Base-by-base conservation (phyloP, 2,329 filamentous ascomycete genomes). In the Colletotrichum musae region DNA sequence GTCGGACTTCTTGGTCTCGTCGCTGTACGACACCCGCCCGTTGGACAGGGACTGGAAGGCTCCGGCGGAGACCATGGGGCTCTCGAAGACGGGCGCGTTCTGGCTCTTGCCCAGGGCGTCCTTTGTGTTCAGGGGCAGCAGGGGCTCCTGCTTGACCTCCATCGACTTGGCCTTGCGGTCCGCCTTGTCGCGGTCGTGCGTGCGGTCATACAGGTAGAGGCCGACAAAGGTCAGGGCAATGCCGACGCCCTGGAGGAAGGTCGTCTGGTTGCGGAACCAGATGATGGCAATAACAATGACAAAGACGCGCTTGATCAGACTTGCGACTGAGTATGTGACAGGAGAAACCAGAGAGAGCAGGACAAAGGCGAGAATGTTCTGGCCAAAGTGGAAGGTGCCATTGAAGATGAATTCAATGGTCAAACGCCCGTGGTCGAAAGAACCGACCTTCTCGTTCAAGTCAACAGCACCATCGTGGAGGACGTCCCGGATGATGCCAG, bases 311-410 rank as follows among this genome's bases (percentile, higher is more conserved):
- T 99, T 99, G 81, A 99, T 96, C 71, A 99, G 85, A 65, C 93
- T 97, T 43, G 96, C 96, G 45, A 99, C 95, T 0, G 94, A 97
- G 83, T 99, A 99, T 0, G 96, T 98, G 45, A 99, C 96, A 0
- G 96, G 96, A 0, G 94, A 97, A 13, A 98, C 93, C 84, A 97
- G 93, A 62, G 94, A 97, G 6, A 99, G 85, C 6, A 99, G 86
- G 24, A 97, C 86, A 77, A 99, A 99, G 0, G 96, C 96, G 63
- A 99, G 88, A 61, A 99, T 97, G 77, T 97, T 98, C 77, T 99
- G 96, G 16, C 90, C 93, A 80, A 98, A 99, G 81, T 99, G 96
- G 78, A 97, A 98, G 4, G 94, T 92, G 64, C 96, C 96, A 79
- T 99, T 99, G 86, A 99, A 98, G 59, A 98, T 79, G 78, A 97